Conservation (phyloP, 139 green algal species). For the Astrephomene gubernaculifera region DNA sequence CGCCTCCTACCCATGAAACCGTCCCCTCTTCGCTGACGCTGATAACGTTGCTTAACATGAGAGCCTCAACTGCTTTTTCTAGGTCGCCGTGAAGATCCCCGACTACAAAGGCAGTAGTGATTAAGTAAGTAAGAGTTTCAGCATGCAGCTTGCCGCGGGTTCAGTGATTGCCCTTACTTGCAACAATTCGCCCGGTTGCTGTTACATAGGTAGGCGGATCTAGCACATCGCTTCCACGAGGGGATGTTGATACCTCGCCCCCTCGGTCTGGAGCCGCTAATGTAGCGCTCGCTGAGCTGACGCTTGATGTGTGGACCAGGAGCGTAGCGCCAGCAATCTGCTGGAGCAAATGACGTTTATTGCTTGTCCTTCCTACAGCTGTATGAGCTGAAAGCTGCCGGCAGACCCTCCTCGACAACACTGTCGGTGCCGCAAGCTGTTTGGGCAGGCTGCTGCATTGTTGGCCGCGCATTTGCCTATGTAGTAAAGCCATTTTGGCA, state of each 20-base stretch:
- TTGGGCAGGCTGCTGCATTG: neutral
- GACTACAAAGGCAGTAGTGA: constrained; percentile 64
- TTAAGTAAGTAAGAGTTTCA: neutral
- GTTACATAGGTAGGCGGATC: constrained; percentile 78
- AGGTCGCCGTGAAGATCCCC: constrained; percentile 94
- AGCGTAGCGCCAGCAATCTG: constrained; percentile 7
- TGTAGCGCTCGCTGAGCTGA: constrained; percentile 16
- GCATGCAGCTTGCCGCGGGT: neutral
- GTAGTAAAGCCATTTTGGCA: neutral
- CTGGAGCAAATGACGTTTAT: constrained; percentile 17
- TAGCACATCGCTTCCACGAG: neutral
- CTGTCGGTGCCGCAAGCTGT: constrained; percentile 16
- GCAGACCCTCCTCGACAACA: neutral
- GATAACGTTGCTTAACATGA: constrained; percentile 82
- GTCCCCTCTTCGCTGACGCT: constrained; percentile 49
- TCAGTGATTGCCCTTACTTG: constrained; percentile 64
- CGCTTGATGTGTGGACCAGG: constrained; percentile 20
- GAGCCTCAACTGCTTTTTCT: constrained; percentile 79
- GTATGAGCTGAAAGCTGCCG: neutral
- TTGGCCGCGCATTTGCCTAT: constrained; percentile 14
- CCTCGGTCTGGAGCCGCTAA: constrained; percentile 23
- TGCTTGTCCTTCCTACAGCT: neutral
- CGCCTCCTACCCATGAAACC: constrained; percentile 80
- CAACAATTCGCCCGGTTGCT: constrained; percentile 81
- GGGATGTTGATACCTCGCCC: constrained; percentile 1